Evolutionary conservation across 371 early-diverging fungal species (phyloP), one percentile per base, ranked within the genome.

Genomic region (Caulochytrium protostelioides): DNA sequence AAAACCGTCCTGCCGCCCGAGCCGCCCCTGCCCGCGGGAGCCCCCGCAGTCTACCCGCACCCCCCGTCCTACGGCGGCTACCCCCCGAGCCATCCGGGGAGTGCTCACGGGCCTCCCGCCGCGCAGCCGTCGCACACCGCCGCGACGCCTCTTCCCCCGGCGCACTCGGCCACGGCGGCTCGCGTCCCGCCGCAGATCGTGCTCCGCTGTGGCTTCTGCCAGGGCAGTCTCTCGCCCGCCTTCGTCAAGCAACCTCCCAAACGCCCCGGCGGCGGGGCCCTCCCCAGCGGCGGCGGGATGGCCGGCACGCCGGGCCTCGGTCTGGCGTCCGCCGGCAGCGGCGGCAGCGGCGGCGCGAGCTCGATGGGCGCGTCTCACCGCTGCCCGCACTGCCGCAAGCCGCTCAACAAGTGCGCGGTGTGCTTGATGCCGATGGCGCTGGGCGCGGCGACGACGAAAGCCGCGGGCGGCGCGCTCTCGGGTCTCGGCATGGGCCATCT

Each of bases 341-440:
- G n/a, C n/a, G 5, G 19, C 27, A 7, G 25, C 30, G 10, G 41
- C n/a, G n/a, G n/a, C n/a, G n/a, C n/a, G n/a, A n/a, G n/a, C n/a
- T n/a, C n/a, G n/a, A n/a, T n/a, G n/a, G n/a, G n/a, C n/a, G n/a
- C n/a, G n/a, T n/a, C n/a, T n/a, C n/a, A n/a, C n/a, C n/a, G 58
- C 19, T 92, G 94, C 42, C 82, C 83, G 13, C 68, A 68, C 30
- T 94, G 94, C 50, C 54, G 67, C 37, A 82, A 79, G 46, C 67
- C 76, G 5, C 54, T 90, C n/a, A 91, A 91, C 6, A 65, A 83
- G n/a, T 94, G 94, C 49, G 70, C 85, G 0, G 52, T 94, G 10
- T 94, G 94, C 51, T 54, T 85, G 15, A 55, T 89, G 36, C 74
- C 73, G 38, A 57, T n/a, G n/a, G n/a, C n/a, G n/a, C n/a, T n/a